A percentile compares a stretch with the other conserved stretches of the same genome.
phyloP scores from a whole-genome alignment of 805 yeast genomes.

The Candida cerambycidarum region DNA sequence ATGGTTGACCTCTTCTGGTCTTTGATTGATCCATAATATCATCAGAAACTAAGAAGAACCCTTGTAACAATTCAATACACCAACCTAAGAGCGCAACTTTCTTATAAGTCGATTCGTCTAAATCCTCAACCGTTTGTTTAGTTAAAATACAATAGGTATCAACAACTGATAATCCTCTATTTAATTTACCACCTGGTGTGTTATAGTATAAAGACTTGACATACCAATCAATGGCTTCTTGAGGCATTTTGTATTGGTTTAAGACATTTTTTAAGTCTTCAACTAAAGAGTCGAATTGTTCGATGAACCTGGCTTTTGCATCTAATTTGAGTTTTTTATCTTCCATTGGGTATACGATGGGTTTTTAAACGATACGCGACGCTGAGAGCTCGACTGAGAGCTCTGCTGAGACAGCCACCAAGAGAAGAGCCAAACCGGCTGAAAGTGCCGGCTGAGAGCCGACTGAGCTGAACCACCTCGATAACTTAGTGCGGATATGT shows the following conservation, averaged over 20 bases:
- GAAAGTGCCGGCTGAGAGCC: no score
- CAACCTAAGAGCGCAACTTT: slow-evolving; percentile 90
- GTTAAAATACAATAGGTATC: slow-evolving; percentile 86
- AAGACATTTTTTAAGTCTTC: slow-evolving; percentile 67
- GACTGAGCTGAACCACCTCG: no score
- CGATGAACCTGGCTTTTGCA: slow-evolving; percentile 57
- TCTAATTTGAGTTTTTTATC: slow-evolving; percentile 19
- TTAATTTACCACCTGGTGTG: slow-evolving; percentile 94
- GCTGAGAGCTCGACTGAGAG: no score
- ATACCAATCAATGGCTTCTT: slow-evolving; percentile 86
- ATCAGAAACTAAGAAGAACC: slow-evolving; percentile 95
- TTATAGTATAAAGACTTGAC: slow-evolving; percentile 72
- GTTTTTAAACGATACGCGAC: not conserved
- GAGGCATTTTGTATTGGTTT: slow-evolving; percentile 72
- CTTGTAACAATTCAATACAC: slow-evolving; percentile 93
- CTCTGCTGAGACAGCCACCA: no score
- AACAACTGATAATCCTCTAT: slow-evolving; percentile 93
- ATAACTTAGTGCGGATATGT: no score
- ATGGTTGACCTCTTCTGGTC: slow-evolving; percentile 97
- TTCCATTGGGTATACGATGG: not conserved
- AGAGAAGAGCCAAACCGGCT: no score
- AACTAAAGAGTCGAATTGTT: slow-evolving; percentile 74
- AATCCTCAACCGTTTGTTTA: slow-evolving; percentile 54
- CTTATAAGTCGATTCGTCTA: slow-evolving; percentile 68
- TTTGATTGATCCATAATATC: slow-evolving; percentile 97